Conservation (phyloP, 2,329 filamentous ascomycete species). For the Trichoderma lentiforme region DNA sequence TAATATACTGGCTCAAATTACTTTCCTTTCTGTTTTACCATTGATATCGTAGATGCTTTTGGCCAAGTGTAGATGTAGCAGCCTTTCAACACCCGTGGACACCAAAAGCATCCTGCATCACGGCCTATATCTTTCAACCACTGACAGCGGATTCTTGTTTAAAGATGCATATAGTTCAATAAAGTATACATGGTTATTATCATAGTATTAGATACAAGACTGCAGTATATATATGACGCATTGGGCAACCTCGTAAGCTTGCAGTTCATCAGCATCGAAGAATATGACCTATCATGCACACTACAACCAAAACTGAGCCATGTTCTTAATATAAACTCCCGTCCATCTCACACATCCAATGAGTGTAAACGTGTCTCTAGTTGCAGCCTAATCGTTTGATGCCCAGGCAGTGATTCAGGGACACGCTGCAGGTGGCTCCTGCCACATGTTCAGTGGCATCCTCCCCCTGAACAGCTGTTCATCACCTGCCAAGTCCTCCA, state of each 20-base stretch:
- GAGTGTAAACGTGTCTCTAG: not conserved
- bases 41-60: not conserved
- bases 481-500: not conserved
- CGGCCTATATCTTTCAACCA: not conserved
- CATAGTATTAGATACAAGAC: not conserved
- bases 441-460: not conserved
- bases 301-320: not conserved
- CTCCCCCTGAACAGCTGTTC: slow-evolving; percentile 1
- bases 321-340: not conserved
- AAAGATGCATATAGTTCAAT: not conserved
- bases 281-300: not conserved
- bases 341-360: not conserved
- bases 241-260: not conserved
- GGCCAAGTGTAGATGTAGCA: not conserved
- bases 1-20: not conserved
- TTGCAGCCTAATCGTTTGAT: not conserved
- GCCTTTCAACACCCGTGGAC: not conserved
- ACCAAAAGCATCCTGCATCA: not conserved
- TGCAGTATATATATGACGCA: not conserved
- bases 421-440: not conserved
- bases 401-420: not conserved
- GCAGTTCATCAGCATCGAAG: not conserved
- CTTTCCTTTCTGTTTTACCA: not conserved
- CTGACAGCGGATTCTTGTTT: not conserved
- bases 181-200: not conserved